These are phyloP conservation scores for Calonectria multiphialidica DNA, from an alignment of 2,329 filamentous ascomycete genomes.

Conservation along the genomic window DNA sequence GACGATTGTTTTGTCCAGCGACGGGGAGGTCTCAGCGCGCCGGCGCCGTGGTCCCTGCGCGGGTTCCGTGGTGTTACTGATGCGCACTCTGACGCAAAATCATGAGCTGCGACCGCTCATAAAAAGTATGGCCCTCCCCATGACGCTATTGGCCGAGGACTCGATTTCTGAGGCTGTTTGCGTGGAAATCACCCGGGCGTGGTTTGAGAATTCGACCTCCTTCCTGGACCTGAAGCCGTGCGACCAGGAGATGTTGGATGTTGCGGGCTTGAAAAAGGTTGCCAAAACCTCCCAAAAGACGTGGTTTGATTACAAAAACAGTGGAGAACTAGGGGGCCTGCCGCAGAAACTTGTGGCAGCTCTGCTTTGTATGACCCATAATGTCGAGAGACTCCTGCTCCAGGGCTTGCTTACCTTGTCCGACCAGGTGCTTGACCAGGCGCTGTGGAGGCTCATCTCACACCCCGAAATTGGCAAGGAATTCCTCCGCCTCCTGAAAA, in stretches of 20 bases:
- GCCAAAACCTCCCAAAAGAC: background rate
- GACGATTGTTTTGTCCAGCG: constrained; percentile 1
- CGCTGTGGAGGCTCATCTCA: background rate
- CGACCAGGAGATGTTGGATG: background rate
- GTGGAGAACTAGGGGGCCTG: background rate
- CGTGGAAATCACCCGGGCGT: background rate
- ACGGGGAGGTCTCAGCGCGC: background rate
- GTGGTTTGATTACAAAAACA: background rate
- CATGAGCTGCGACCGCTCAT: constrained; percentile 15
- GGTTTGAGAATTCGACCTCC: background rate
- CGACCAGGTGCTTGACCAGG: background rate
- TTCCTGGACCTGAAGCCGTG: background rate
- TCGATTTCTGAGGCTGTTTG: background rate
- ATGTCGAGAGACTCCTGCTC: background rate
- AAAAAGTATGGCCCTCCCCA: constrained; percentile 5
- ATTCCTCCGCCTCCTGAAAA: background rate
- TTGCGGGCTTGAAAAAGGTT: background rate
- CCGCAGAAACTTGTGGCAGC: background rate
- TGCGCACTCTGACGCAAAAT: constrained; percentile 10
- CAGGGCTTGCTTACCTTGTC: background rate
- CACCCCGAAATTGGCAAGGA: background rate
- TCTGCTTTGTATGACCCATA: background rate
- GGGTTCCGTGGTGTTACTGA: background rate
- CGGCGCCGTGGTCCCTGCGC: background rate
- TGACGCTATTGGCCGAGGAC: background rate